Percentiles rank a stretch among this genome's conserved stretches.
Conservation (phyloP, 1,284 basidiomycete genomes). For the Mycena sp. region DNA sequence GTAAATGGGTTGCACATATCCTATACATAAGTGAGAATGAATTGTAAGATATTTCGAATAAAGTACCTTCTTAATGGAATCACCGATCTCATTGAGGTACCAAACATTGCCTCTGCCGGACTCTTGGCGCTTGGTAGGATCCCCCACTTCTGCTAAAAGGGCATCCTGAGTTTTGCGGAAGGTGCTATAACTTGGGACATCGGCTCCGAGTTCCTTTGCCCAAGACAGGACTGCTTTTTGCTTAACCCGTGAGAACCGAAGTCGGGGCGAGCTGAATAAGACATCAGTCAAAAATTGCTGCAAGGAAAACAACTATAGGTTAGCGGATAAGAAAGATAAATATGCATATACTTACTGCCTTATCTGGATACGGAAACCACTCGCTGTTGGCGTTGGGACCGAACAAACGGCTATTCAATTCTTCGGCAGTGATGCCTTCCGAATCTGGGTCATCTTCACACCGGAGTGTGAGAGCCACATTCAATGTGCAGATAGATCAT, state of each 20-base stretch:
- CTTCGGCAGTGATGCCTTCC: background rate
- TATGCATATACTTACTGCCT: background rate
- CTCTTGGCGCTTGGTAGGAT: background rate
- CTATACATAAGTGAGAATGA: background rate
- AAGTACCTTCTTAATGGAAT: background rate
- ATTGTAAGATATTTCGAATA: too few relatives aligned
- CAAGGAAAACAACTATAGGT: slow-evolving; percentile 1
- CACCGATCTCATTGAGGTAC: slow-evolving; percentile 1
- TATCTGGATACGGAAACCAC: slow-evolving; percentile 1
- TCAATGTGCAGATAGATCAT: too few relatives aligned
- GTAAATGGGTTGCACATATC: background rate
- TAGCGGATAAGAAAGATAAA: background rate
- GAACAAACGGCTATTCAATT: background rate
- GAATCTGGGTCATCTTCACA: too few relatives aligned
- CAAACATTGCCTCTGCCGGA: background rate
- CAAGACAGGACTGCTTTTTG: slow-evolving; percentile 22
- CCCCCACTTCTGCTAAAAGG: slow-evolving; percentile 2
- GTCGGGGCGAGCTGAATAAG: slow-evolving; percentile 21
- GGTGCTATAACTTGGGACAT: slow-evolving; percentile 1
- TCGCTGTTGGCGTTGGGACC: background rate
- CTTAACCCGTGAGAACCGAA: slow-evolving; percentile 24
- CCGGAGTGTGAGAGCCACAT: too few relatives aligned
- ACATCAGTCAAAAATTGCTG: too few relatives aligned
- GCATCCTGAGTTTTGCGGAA: slow-evolving; percentile 10
- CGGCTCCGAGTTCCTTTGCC: slow-evolving; percentile 19